Evolutionary conservation across 345 rosid species (phyloP).

Genomic region (Euphorbia lathyris): DNA sequence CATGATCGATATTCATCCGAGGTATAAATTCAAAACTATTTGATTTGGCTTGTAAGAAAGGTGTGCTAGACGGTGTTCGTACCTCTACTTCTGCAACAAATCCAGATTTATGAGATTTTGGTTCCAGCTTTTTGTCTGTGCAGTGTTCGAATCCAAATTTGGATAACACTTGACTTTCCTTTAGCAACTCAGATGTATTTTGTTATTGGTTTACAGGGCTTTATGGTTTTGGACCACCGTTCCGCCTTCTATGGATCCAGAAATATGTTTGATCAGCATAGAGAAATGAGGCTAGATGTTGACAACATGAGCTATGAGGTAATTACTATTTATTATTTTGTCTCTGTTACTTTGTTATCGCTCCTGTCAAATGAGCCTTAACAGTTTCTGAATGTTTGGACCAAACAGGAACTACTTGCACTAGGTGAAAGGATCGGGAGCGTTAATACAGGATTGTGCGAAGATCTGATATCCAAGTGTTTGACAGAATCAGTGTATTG

Average conservation of each 20-base stretch:
- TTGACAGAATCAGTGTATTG: constrained; percentile 43
- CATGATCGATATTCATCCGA: constrained; percentile 57
- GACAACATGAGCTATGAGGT: constrained; percentile 96
- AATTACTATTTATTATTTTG: background rate
- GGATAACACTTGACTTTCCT: background rate
- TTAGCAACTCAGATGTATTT: background rate
- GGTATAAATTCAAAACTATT: constrained; percentile 33
- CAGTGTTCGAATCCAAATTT: background rate
- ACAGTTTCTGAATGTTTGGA: constrained; percentile 12
- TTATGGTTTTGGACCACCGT: constrained; percentile 55
- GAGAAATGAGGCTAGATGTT: constrained; percentile 84
- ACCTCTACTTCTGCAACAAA: background rate
- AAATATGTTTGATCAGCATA: constrained; percentile 62
- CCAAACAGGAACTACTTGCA: constrained; percentile 72
- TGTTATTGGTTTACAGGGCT: constrained; percentile 47
- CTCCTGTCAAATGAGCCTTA: background rate
- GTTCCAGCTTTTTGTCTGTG: background rate
- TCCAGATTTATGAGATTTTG: background rate
- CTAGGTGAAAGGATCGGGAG: constrained; percentile 85
- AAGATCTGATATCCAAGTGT: constrained; percentile 48
- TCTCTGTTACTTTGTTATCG: constrained; percentile 1
- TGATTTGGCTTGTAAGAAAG: background rate
- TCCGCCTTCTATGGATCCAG: constrained; percentile 51
- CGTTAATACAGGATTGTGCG: constrained; percentile 79
- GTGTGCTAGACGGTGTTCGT: background rate